phyloP scores from a whole-genome alignment of 75 land plant genomes.

The Cunninghamia lanceolata region DNA sequence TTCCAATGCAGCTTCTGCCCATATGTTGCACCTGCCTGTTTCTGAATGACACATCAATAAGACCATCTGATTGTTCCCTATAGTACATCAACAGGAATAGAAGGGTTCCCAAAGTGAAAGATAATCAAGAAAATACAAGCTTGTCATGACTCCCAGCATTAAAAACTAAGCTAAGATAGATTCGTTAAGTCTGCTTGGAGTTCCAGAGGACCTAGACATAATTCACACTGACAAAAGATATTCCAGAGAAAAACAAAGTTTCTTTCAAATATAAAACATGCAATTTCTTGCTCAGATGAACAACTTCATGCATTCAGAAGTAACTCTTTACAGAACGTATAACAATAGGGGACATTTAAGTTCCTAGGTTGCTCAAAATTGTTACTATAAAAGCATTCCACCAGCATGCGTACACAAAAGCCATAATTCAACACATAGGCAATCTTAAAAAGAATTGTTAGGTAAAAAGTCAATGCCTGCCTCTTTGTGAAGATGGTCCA shows the following conservation, averaged over 20 bases:
- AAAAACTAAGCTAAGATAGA: not conserved
- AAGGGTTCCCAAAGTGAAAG: not conserved
- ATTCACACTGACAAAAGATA: not conserved
- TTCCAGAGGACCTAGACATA: not conserved
- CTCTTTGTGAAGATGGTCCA: conserved; percentile 46
- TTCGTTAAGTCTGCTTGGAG: not conserved
- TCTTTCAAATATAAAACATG: not conserved
- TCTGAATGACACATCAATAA: not conserved
- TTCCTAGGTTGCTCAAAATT: not conserved
- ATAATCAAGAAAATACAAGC: not conserved
- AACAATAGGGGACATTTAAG: not conserved
- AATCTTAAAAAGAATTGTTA: not conserved
- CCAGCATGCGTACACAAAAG: not conserved
- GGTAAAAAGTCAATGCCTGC: conserved; percentile 34
- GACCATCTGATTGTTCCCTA: not conserved
- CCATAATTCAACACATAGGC: not conserved
- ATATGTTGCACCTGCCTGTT: not conserved
- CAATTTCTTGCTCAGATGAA: not conserved
- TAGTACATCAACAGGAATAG: not conserved
- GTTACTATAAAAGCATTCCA: not conserved
- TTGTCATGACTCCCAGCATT: not conserved
- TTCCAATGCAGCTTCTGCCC: not conserved
- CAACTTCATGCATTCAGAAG: not conserved
- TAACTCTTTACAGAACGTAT: not conserved
- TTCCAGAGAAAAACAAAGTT: not conserved